Evolutionary conservation across 2,329 filamentous ascomycete species (phyloP).

Genomic region (Botryotinia convoluta): DNA sequence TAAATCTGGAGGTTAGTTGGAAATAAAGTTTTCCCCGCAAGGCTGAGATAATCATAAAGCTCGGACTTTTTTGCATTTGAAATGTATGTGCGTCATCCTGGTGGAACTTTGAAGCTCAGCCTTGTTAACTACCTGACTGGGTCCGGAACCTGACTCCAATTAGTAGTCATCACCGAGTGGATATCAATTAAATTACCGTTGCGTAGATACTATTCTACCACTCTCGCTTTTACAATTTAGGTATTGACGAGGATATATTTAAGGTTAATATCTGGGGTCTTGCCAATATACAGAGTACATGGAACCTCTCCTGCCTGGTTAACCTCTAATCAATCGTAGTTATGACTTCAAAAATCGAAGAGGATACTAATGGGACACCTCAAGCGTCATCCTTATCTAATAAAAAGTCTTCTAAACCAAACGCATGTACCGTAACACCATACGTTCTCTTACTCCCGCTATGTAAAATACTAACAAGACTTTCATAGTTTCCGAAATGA

Average conservation of each 20-base stretch:
- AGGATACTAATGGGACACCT: constrained; percentile 42
- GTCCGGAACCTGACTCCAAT: not conserved
- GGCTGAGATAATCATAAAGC: not conserved
- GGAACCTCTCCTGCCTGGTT: no score
- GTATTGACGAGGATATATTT: not conserved
- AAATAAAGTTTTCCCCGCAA: constrained; percentile 8
- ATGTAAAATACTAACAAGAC: not conserved
- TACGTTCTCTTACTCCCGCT: not conserved
- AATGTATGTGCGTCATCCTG: constrained; percentile 13
- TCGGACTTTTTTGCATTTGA: not conserved
- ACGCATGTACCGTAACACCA: constrained; percentile 44
- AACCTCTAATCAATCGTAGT: not conserved
- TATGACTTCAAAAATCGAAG: constrained; percentile 38
- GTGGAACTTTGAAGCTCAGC: not conserved
- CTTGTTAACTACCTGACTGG: not conserved
- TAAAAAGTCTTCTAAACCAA: constrained; percentile 31
- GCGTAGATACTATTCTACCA: not conserved
- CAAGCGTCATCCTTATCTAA: constrained; percentile 31
- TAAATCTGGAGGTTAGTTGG: not conserved
- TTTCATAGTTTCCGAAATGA: constrained; percentile 52
- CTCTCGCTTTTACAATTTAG: not conserved
- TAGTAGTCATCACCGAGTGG: not conserved
- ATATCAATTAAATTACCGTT: not conserved
- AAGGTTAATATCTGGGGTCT: not conserved
- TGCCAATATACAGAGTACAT: not conserved